A percentile compares a stretch with the other conserved stretches of the same genome.
phyloP scores from a whole-genome alignment of 306 rosid genomes.

The Lathyrus aphaca region DNA sequence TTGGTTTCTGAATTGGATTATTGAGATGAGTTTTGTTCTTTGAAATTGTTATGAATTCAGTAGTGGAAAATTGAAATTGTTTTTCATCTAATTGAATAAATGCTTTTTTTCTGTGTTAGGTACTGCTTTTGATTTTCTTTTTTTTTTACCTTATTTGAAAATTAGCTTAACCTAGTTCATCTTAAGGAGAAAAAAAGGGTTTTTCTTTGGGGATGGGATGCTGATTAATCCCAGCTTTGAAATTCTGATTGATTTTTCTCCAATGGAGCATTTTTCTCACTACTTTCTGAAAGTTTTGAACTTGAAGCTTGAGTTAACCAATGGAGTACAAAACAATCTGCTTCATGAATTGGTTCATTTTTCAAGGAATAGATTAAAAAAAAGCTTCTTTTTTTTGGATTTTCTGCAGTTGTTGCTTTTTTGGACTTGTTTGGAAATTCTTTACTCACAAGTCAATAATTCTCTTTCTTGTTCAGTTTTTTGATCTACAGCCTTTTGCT shows the following conservation, averaged over 20 bases:
- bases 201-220: background rate
- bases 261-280: conserved; percentile 32
- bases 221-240: conserved; percentile 22
- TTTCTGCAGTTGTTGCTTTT: conserved; percentile 53
- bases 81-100: conserved; percentile 7
- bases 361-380: conserved; percentile 19
- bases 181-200: background rate
- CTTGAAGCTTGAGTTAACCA: conserved; percentile 11
- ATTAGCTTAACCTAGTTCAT: conserved; percentile 32
- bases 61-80: conserved; percentile 15
- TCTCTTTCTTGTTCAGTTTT: conserved; percentile 37
- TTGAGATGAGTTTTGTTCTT: background rate
- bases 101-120: conserved; percentile 19
- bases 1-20: conserved; percentile 18
- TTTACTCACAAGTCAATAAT: conserved; percentile 51
- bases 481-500: conserved; percentile 33
- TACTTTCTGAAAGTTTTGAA: conserved; percentile 22
- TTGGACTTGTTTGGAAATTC: conserved; percentile 44
- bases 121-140: conserved; percentile 34
- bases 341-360: conserved; percentile 24
- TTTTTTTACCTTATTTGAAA: conserved; percentile 9
- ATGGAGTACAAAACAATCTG: background rate
- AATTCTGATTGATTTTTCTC: conserved; percentile 25
- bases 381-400: conserved; percentile 38
- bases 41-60: conserved; percentile 20